These are phyloP conservation scores for Linum tenue DNA, from an alignment of 345 rosid species.

Conservation along the genomic window DNA sequence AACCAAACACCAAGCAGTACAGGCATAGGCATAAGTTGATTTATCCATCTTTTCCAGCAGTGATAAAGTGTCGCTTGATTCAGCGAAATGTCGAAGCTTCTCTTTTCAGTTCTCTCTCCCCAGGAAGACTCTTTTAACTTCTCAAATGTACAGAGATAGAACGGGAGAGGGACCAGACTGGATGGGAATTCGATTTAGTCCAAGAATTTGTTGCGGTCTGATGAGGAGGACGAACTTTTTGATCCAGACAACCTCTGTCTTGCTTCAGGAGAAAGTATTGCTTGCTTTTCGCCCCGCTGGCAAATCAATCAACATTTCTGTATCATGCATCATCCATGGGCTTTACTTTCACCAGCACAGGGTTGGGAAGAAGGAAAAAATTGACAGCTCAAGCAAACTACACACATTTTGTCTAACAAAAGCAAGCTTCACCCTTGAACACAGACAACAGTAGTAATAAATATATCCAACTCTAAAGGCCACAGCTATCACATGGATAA, in stretches of 20 bases:
- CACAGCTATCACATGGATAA: not conserved
- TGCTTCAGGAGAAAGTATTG: not conserved
- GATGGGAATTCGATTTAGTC: not conserved
- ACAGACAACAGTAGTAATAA: too few relatives aligned
- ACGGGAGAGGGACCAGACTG: too few relatives aligned
- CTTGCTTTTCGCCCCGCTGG: not conserved
- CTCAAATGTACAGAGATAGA: too few relatives aligned
- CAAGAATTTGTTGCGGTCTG: not conserved
- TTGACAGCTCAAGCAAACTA: not conserved
- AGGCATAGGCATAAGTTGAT: too few relatives aligned
- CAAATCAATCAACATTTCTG: not conserved
- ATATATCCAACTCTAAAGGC: not conserved
- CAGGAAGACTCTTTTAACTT: not conserved
- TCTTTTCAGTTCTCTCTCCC: not conserved
- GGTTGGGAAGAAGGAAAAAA: too few relatives aligned
- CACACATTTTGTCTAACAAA: too few relatives aligned
- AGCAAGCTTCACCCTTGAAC: too few relatives aligned
- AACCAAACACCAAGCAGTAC: too few relatives aligned
- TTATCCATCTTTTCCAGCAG: too few relatives aligned
- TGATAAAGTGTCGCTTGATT: not conserved
- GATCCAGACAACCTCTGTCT: not conserved
- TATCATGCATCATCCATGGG: not conserved
- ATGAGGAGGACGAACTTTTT: not conserved
- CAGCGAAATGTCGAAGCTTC: too few relatives aligned
- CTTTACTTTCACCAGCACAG: not conserved